Base-by-base conservation (phyloP, 495 filamentous ascomycete species). In the Tetracladium marchalianum region DNA sequence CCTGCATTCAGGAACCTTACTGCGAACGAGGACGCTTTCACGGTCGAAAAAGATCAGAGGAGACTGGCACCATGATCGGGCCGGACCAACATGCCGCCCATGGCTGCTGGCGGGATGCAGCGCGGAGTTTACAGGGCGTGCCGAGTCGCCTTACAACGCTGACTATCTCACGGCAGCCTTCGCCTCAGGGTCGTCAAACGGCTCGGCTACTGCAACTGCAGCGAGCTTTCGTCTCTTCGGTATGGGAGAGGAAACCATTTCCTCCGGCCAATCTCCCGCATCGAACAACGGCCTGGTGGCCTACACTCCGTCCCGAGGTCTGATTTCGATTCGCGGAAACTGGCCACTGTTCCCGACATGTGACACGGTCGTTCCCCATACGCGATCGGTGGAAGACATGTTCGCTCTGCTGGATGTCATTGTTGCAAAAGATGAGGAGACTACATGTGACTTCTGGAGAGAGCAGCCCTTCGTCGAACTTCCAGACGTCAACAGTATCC, bases 321-420 rank as follows among this genome's bases (percentile, higher is more conserved):
- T 59, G 1, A 52, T 65, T 32, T 61, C 62, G 11, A 49, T 52
- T 40, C 54, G 62, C 5, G 64, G 62, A 2, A 43, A 56, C 10
- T 66, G 64, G 64, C 62, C 62, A 6, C 47, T 66, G 19, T 65
- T 61, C 47, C 51, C 52, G 1, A 65, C 61, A 6, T 65, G 62
- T 48, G 62, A 65, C 47, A 54, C 57, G 13, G 34, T 55, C n/a
- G 61, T 62, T 5, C 64, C 64, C 0, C 49, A 61, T 31, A 55
- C 62, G 2, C 18, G 62, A 13, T 57, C 53, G 5, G 49, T 65
- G 45, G 24, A 27, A 34, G 64, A 66, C 43, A 53, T 66, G 61
- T 41, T 64, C 5, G 37, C 46, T 9, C 32, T 65, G 5, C 52
- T 64, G 6, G 50, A 54, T 37, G 47, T 61, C 24, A 50, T 66